A percentile compares a stretch with the other conserved stretches of the same genome.
Conservation (phyloP, 1,284 basidiomycete genomes). For the Naganishia cerealis region DNA sequence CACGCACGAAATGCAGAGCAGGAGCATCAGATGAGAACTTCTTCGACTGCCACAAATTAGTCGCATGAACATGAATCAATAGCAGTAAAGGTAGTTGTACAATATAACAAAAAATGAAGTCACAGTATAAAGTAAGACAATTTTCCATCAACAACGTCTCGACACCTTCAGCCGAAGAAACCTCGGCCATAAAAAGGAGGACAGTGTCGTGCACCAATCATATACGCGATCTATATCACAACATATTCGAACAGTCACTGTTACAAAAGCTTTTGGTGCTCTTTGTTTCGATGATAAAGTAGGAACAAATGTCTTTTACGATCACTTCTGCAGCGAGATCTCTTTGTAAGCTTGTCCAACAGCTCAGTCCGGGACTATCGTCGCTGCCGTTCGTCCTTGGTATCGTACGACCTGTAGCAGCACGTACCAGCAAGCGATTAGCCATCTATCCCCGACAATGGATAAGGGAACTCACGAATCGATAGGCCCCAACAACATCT, state of each 20-base stretch:
- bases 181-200: too few species aligned
- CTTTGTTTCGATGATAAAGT: not conserved
- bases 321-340: not conserved
- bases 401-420: conserved; percentile 21
- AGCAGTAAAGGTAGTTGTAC: not conserved
- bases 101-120: not conserved
- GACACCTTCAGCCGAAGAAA: too few species aligned
- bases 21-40: not conserved
- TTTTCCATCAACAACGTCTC: too few species aligned
- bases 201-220: not conserved
- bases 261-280: not conserved
- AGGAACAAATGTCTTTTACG: not conserved
- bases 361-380: not conserved
- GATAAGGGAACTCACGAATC: conserved; percentile 5
- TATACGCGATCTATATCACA: not conserved
- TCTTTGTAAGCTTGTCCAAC: not conserved
- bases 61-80: not conserved
- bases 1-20: not conserved
- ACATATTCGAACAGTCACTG: not conserved
- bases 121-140: not conserved
- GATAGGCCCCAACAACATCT: conserved; percentile 27
- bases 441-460: not conserved
- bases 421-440: not conserved
- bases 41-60: not conserved
- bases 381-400: conserved; percentile 24